Evolutionary conservation across 495 filamentous ascomycete species (phyloP).

Genomic region (Penicillium lagena): DNA sequence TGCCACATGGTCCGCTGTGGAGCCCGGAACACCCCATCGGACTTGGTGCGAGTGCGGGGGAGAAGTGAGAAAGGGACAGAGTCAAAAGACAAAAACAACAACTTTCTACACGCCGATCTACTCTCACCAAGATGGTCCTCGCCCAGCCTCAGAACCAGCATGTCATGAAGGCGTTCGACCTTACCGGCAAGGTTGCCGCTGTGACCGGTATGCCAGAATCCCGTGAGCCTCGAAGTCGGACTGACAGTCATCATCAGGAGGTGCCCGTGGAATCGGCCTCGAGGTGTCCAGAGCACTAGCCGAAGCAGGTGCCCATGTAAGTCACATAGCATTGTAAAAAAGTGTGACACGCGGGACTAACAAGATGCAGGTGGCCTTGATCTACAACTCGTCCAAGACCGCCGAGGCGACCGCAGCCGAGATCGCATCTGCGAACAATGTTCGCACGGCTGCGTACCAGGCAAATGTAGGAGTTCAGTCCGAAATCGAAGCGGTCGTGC

Average conservation of each 20-base stretch:
- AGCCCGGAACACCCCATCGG: background rate
- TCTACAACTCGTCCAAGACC: conserved; percentile 72
- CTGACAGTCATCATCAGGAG: conserved; percentile 36
- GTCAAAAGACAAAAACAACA: too few species aligned
- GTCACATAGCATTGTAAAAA: background rate
- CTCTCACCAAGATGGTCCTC: conserved; percentile 30
- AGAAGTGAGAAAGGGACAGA: background rate
- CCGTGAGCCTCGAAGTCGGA: background rate
- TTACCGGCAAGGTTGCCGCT: conserved; percentile 28
- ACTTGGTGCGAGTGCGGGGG: background rate
- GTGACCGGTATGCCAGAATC: conserved; percentile 17
- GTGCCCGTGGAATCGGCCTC: conserved; percentile 72
- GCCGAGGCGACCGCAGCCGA: conserved; percentile 59
- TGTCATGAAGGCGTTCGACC: conserved; percentile 29
- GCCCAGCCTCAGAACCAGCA: conserved; percentile 28
- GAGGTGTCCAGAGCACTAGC: conserved; percentile 65
- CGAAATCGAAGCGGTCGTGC: conserved; percentile 47
- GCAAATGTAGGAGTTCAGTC: conserved; percentile 55
- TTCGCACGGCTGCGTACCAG: conserved; percentile 59
- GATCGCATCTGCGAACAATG: conserved; percentile 66
- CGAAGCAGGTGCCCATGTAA: conserved; percentile 68
- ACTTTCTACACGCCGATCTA: background rate
- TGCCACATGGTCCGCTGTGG: background rate
- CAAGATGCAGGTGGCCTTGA: conserved; percentile 46
- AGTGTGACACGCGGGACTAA: background rate